Evolutionary conservation across 2,329 filamentous ascomycete genomes (phyloP), one percentile per base, ranked within the genome.

Genomic region (Juglanconis sp.): DNA sequence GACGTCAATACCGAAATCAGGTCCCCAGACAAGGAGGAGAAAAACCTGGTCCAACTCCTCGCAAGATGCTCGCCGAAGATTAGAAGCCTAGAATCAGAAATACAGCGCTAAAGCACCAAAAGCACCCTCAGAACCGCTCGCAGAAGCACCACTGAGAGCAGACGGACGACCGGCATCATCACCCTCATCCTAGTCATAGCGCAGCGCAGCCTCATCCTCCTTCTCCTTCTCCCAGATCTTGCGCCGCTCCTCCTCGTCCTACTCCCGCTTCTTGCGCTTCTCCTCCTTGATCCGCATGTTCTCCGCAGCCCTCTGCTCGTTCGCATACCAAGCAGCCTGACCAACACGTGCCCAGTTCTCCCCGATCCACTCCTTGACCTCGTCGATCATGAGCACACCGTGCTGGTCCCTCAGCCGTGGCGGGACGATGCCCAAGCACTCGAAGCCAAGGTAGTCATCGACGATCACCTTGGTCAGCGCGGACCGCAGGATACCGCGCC

Each of bases 401-500:
- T 77, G 64, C 0, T 64, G 62, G 32, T 76, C 69, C 50, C 67
- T 71, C 17, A 79, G 64, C 1, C 62, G 61, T 10, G 50, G 54
- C 4, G 53, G 64, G 54, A 6, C 44, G 9, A 59, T 13, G 3
- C 63, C 57, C 4, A 65, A 10, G 2, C 76, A 65, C 0, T 74
- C 77, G 57, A 80, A 79, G 15, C 68, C 70, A 1, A 59, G 48
- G 38, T 82, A 75, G 0, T 71, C 74, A 2, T 80, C 71, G 50
- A 86, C 64, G 32, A 87, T 71, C 55, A 86, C 77, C 60, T 70
- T 76, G 67, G 77, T 81, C 47, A 87, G 65, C 1, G 77, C 79
- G 42, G 74, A 76, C 36, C 76, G 63, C 44, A 76, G 67, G 10
- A 64, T 68, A 1, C 73, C 68, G 1, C 77, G 74, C 46, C 71